A percentile compares a stretch with the other conserved stretches of the same genome.
Conservation (phyloP, 768 basidiomycete genomes). For the Neoboletus brunneissimus region DNA sequence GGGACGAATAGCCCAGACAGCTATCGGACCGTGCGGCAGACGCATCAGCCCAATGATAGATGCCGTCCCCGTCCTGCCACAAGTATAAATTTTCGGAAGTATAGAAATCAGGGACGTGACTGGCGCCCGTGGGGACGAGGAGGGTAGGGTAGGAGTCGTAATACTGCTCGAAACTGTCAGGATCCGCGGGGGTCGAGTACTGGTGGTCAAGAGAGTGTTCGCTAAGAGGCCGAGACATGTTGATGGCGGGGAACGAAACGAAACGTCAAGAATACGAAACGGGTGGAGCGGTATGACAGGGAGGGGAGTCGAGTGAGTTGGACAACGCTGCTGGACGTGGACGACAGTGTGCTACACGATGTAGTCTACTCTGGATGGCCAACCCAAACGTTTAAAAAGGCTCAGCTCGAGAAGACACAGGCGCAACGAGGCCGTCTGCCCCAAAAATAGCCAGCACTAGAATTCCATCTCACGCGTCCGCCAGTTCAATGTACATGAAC, state of each 20-base stretch:
- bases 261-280: conserved; percentile 28
- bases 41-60: conserved; percentile 30
- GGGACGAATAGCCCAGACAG: conserved; percentile 18
- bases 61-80: conserved; percentile 28
- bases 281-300: conserved; percentile 1
- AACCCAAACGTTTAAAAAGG: conserved; percentile 24
- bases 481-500: conserved; percentile 17
- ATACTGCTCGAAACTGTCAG: conserved; percentile 21
- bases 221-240: conserved; percentile 28
- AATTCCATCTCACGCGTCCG: conserved; percentile 23
- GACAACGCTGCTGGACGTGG: conserved; percentile 6
- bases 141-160: conserved; percentile 23
- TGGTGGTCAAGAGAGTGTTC: conserved; percentile 19
- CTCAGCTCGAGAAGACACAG: conserved; percentile 11
- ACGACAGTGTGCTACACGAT: conserved; percentile 18
- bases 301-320: conserved; percentile 12
- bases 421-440: conserved; percentile 24
- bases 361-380: conserved; percentile 13
- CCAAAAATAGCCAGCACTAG: conserved; percentile 20
- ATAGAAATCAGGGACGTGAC: conserved; percentile 21
- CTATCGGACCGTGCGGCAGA: conserved; percentile 24
- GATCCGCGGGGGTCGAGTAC: conserved; percentile 2
- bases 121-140: conserved; percentile 11
- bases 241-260: conserved; percentile 12
- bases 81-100: conserved; percentile 28